Conservation (phyloP, 805 yeast species). For the Isabelozyma rhagii region DNA sequence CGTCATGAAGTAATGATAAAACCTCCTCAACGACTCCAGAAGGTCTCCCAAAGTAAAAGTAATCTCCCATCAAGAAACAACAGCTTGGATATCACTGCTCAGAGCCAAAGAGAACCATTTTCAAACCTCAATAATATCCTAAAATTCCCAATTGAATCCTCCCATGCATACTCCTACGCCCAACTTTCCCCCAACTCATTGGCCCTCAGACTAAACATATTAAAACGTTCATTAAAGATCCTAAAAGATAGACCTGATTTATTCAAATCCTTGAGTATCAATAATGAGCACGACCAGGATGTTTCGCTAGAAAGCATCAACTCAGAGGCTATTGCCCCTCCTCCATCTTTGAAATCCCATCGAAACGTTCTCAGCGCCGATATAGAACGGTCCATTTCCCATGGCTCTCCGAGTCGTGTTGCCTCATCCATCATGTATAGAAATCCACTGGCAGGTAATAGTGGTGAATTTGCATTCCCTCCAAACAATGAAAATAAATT, state of each 20-base stretch:
- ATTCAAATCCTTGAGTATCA: constrained; percentile 20
- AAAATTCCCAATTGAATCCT: constrained; percentile 71
- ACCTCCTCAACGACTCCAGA: not conserved
- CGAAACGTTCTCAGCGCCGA: not conserved
- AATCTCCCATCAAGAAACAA: not conserved
- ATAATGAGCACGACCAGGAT: not conserved
- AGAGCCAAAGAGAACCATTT: not conserved
- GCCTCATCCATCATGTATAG: not conserved
- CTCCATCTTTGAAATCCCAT: not conserved
- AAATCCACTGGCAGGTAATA: constrained; percentile 12
- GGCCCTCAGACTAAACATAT: constrained; percentile 68
- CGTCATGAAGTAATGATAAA: not conserved
- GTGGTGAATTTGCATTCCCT: constrained; percentile 9
- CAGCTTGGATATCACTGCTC: not conserved
- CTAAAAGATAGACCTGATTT: constrained; percentile 61
- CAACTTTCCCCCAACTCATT: constrained; percentile 77
- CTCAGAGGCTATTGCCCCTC: not conserved
- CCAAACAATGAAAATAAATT: constrained; percentile 10
- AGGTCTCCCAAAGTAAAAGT: not conserved
- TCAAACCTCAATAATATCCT: constrained; percentile 27
- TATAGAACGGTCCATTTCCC: not conserved
- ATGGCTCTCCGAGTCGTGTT: not conserved
- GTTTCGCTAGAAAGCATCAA: not conserved
- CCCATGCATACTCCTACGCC: constrained; percentile 83
- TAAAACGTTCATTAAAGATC: constrained; percentile 74